Conservation (phyloP, 345 rosid species). For the Aquilaria sinensis region DNA sequence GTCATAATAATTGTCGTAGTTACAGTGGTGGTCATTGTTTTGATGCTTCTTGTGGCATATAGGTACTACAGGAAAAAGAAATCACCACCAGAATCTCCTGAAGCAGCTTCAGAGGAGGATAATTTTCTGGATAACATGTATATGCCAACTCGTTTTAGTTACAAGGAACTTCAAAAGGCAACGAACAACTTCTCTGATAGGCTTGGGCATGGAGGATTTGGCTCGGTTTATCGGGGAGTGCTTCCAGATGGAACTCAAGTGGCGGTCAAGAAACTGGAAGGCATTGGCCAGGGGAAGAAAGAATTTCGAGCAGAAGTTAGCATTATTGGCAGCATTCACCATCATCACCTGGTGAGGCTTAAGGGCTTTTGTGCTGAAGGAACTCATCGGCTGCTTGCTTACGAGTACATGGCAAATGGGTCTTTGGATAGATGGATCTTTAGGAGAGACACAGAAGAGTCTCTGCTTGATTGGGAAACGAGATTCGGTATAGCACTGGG, state of each 20-base stretch:
- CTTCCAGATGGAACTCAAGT: constrained; percentile 71
- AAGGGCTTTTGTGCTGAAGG: constrained; percentile 94
- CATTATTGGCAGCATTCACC: constrained; percentile 91
- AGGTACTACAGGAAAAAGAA: constrained; percentile 35
- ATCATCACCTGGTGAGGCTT: constrained; percentile 77
- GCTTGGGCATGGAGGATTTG: constrained; percentile 97
- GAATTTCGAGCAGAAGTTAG: constrained; percentile 95
- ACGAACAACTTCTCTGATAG: constrained; percentile 71
- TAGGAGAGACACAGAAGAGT: constrained; percentile 35
- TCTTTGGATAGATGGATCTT: constrained; percentile 94
- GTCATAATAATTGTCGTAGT: constrained; percentile 45
- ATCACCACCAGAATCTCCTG: constrained; percentile 29
- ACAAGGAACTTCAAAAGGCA: constrained; percentile 70
- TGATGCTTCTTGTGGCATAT: constrained; percentile 41
- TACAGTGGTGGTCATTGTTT: constrained; percentile 40
- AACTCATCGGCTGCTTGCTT: constrained; percentile 71
- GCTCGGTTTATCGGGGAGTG: constrained; percentile 74
- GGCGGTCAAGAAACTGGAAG: constrained; percentile 95
- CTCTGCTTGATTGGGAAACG: constrained; percentile 61
- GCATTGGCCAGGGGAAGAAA: constrained; percentile 92
- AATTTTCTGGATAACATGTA: constrained; percentile 62
- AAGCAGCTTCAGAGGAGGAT: constrained; percentile 65
- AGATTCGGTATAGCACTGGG: constrained; percentile 75
- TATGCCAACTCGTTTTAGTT: constrained; percentile 72
- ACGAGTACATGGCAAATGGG: constrained; percentile 78